phyloP scores from a whole-genome alignment of 2,329 filamentous ascomycete genomes.

The Cordyceps cicadae region DNA sequence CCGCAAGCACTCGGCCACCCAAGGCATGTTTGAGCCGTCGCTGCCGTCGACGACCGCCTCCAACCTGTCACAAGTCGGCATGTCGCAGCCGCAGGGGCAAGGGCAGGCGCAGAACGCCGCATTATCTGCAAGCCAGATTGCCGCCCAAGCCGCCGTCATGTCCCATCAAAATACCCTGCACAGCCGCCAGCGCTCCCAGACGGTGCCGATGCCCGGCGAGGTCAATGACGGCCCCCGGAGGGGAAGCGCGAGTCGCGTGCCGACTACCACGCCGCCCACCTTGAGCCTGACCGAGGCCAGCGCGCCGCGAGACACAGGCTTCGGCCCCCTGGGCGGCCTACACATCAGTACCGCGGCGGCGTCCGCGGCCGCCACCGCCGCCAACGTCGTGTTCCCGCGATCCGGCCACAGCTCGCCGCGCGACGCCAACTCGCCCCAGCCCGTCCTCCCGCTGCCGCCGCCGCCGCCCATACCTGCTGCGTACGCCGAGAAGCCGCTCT shows the following conservation, averaged over 20 bases:
- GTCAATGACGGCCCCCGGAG: slow-evolving; percentile 37
- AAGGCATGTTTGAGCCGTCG: slow-evolving; percentile 68
- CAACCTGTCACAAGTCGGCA: slow-evolving; percentile 43
- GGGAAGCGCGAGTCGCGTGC: slow-evolving; percentile 37
- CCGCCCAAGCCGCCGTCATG: slow-evolving; percentile 69
- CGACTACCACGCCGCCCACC: slow-evolving; percentile 54
- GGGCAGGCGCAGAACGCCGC: slow-evolving; percentile 13
- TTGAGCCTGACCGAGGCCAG: slow-evolving; percentile 58
- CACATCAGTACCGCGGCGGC: slow-evolving; percentile 52
- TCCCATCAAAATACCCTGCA: slow-evolving; percentile 46
- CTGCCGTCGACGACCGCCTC: slow-evolving; percentile 55
- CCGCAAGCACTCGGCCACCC: slow-evolving; percentile 62
- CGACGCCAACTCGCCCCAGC: slow-evolving; percentile 28
- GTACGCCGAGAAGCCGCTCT: slow-evolving; percentile 46
- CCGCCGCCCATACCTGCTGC: slow-evolving; percentile 20
- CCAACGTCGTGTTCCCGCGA: slow-evolving; percentile 64
- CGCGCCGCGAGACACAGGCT: slow-evolving; percentile 48
- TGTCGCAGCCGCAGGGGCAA: slow-evolving; percentile 36
- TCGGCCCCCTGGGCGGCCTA: slow-evolving; percentile 42
- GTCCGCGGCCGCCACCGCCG: slow-evolving; percentile 56
- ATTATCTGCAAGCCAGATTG: slow-evolving; percentile 65
- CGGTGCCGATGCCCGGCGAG: slow-evolving; percentile 51
- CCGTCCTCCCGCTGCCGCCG: slow-evolving; percentile 30
- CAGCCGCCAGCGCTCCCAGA: slow-evolving; percentile 63
- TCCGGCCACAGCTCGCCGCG: slow-evolving; percentile 48